phyloP scores from a whole-genome alignment of 176 grass and related monocot species.

The Raddia distichophylla region DNA sequence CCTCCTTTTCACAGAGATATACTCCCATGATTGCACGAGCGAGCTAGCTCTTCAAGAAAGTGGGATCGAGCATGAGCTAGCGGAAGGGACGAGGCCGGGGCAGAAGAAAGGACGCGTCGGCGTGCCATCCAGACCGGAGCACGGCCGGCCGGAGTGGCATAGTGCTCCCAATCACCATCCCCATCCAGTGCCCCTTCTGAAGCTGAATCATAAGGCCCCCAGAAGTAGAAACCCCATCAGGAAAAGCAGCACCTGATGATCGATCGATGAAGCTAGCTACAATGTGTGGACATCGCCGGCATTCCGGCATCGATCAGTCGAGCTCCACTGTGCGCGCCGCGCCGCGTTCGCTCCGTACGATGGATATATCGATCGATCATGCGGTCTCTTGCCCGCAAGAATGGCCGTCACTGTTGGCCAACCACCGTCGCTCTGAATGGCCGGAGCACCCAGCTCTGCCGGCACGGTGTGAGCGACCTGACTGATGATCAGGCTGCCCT shows the following conservation, averaged over 20 bases:
- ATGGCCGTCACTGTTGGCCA: slow-evolving; percentile 46
- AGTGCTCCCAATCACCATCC: not conserved
- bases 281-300: no score
- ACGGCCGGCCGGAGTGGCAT: not conserved
- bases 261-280: no score
- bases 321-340: no score
- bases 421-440: slow-evolving; percentile 48
- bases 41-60: not conserved
- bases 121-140: slow-evolving; percentile 11
- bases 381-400: not conserved
- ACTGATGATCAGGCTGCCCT: no score
- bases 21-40: slow-evolving; percentile 5
- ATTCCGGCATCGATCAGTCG: no score
- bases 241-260: not conserved
- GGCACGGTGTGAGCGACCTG: not conserved
- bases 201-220: not conserved
- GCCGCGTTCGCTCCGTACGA: no score
- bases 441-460: slow-evolving; percentile 45
- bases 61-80: not conserved
- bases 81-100: not conserved
- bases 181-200: slow-evolving; percentile 11
- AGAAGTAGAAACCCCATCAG: slow-evolving; percentile 26
- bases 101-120: not conserved
- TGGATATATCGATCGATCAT: no score
- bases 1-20: slow-evolving; percentile 20